A percentile compares a stretch with the other conserved stretches of the same genome.
Evolutionary conservation across 306 rosid genomes (phyloP).

Genomic region (Astragalus glycyphyllos): DNA sequence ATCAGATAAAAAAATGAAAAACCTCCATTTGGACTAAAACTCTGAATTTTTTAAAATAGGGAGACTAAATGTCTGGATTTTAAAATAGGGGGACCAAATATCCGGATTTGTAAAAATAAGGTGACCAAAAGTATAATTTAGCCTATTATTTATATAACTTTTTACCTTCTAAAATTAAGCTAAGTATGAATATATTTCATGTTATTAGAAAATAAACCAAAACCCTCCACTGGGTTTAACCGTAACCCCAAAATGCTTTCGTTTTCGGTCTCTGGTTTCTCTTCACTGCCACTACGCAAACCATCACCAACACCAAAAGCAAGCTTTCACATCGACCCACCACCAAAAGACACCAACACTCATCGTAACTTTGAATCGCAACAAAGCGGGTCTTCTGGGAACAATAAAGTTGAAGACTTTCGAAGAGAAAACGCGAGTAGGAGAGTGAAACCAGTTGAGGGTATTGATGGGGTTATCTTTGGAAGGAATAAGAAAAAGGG

Average conservation of each 20-base stretch:
- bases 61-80: no score
- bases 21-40: no score
- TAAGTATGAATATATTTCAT: no score
- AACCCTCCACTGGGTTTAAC: no score
- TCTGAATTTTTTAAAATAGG: no score
- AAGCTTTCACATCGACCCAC: slow-evolving; percentile 28
- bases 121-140: no score
- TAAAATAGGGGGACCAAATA: no score
- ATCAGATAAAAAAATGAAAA: no score
- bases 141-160: no score
- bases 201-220: no score
- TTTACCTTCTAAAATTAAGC: no score
- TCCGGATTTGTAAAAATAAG: no score
- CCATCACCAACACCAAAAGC: slow-evolving; percentile 38
- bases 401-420: slow-evolving; percentile 30
- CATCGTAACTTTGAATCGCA: not conserved
- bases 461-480: slow-evolving; percentile 17
- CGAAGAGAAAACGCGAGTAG: slow-evolving; percentile 24
- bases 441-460: slow-evolving; percentile 41
- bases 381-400: slow-evolving; percentile 23
- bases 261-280: slow-evolving; percentile 42
- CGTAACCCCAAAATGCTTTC: slow-evolving; percentile 36
- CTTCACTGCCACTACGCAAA: slow-evolving; percentile 41
- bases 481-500: slow-evolving; percentile 63
- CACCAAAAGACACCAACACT: slow-evolving; percentile 31